These are phyloP conservation scores for Ophiognomonia clavigignenti-juglandacearum DNA, from an alignment of 2,329 filamentous ascomycete genomes.

Conservation along the genomic window DNA sequence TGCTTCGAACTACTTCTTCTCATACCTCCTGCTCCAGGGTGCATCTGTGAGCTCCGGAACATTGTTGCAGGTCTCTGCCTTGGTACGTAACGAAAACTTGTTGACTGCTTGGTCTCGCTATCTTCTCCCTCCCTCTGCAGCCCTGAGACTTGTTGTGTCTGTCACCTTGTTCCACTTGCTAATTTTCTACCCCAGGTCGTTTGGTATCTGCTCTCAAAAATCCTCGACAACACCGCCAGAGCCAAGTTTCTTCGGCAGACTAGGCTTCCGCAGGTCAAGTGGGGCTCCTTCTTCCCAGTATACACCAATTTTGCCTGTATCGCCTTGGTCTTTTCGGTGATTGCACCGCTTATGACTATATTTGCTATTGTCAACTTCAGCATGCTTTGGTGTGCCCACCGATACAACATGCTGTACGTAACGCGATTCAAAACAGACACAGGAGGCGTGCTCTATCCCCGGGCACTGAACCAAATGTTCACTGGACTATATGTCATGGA, in stretches of 20 bases:
- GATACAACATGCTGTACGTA: conserved; percentile 96
- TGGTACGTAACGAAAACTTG: too few species aligned
- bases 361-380: conserved; percentile 92
- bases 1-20: conserved; percentile 95
- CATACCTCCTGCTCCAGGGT: conserved; percentile 94
- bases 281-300: conserved; percentile 92
- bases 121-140: too few species aligned
- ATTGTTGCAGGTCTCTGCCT: conserved; percentile 73
- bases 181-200: conserved; percentile 27
- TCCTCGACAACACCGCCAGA: conserved; percentile 75
- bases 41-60: conserved; percentile 87
- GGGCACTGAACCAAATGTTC: conserved; percentile 92
- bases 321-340: conserved; percentile 79
- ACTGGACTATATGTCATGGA: conserved; percentile 95
- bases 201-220: conserved; percentile 76
- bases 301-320: conserved; percentile 98
- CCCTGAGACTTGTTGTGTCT: too few species aligned
- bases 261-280: conserved; percentile 69
- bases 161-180: too few species aligned
- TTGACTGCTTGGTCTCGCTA: too few species aligned
- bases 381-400: conserved; percentile 88
- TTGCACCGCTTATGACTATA: conserved; percentile 83
- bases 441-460: conserved; percentile 84
- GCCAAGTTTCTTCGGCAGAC: conserved; percentile 87
- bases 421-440: conserved; percentile 87